Evolutionary conservation across 768 basidiomycete genomes (phyloP).

Genomic region (Pleurotus djamor): DNA sequence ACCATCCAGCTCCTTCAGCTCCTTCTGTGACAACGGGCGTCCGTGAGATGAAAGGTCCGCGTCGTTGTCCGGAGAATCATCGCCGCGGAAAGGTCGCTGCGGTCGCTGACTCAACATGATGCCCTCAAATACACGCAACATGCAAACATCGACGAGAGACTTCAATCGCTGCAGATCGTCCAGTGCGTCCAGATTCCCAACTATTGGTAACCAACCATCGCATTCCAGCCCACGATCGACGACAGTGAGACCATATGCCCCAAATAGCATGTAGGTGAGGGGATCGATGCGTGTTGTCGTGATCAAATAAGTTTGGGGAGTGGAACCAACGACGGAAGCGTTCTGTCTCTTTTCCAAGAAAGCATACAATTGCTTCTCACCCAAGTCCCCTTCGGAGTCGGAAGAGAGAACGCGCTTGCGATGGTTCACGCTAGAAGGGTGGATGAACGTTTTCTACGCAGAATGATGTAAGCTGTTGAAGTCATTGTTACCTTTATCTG

Average conservation of each 20-base stretch:
- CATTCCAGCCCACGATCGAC: slow-evolving; percentile 76
- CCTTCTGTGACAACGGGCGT: slow-evolving; percentile 59
- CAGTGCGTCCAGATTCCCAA: slow-evolving; percentile 68
- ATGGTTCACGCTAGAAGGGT: slow-evolving; percentile 85
- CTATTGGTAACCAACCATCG: slow-evolving; percentile 88
- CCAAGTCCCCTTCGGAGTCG: slow-evolving; percentile 18
- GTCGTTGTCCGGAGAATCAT: slow-evolving; percentile 54
- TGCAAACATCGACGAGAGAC: slow-evolving; percentile 73
- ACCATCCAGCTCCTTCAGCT: slow-evolving; percentile 73
- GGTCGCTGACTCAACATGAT: slow-evolving; percentile 49
- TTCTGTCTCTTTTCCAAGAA: slow-evolving; percentile 86
- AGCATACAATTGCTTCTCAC: slow-evolving; percentile 77
- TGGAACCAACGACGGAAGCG: slow-evolving; percentile 42
- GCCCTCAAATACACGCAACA: slow-evolving; percentile 90
- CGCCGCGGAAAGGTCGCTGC: slow-evolving; percentile 24
- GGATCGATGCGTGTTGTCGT: slow-evolving; percentile 85
- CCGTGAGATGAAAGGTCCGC: slow-evolving; percentile 44
- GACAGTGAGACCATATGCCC: slow-evolving; percentile 75
- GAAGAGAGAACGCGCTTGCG: slow-evolving; percentile 45
- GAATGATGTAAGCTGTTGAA: slow-evolving; percentile 5
- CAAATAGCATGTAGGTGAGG: slow-evolving; percentile 88
- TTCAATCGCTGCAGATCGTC: slow-evolving; percentile 86
- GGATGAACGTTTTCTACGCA: slow-evolving; percentile 69
- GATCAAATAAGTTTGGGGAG: slow-evolving; percentile 68
- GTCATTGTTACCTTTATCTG: neutral